These are phyloP conservation scores for Salix udensis DNA, from an alignment of 345 rosid species.

Conservation along the genomic window DNA sequence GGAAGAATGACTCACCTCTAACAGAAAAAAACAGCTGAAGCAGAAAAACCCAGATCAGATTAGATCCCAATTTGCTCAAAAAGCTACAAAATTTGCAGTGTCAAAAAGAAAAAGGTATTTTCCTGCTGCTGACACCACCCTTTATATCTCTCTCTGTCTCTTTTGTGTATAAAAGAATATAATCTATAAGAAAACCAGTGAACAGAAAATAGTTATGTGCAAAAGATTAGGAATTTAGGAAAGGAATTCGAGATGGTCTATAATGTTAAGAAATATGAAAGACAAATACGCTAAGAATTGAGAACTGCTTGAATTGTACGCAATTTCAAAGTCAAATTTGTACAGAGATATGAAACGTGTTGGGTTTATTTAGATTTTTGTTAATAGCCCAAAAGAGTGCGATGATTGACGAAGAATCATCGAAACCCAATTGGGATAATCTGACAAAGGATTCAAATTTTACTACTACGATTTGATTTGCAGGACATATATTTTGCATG, in stretches of 20 bases:
- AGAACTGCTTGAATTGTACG: conserved; percentile 37
- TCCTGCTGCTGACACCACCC: conserved; percentile 14
- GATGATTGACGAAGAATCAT: conserved; percentile 23
- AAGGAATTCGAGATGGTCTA: conserved; percentile 15
- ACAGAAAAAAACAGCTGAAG: conserved; percentile 24
- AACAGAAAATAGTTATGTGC: conserved; percentile 12
- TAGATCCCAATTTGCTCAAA: conserved; percentile 45
- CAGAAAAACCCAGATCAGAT: conserved; percentile 50
- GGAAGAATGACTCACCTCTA: conserved; percentile 45
- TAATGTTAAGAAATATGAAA: conserved; percentile 20
- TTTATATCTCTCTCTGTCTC: not conserved
- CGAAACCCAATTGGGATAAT: conserved; percentile 21
- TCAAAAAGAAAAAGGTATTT: conserved; percentile 11
- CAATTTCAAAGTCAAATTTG: conserved; percentile 43
- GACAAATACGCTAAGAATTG: conserved; percentile 24
- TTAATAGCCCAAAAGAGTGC: conserved; percentile 13
- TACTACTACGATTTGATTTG: not conserved
- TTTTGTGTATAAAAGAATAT: conserved; percentile 15
- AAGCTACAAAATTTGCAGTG: conserved; percentile 22
- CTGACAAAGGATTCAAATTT: not conserved
- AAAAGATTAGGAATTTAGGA: conserved; percentile 11
- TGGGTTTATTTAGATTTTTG: not conserved
- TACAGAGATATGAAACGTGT: not conserved
- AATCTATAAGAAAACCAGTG: conserved; percentile 14
- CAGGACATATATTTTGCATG: not conserved